A percentile compares a stretch with the other conserved stretches of the same genome.
Evolutionary conservation across 352 stramenopile genomes (phyloP).

Genomic region (Hyaloperonospora brassicae): DNA sequence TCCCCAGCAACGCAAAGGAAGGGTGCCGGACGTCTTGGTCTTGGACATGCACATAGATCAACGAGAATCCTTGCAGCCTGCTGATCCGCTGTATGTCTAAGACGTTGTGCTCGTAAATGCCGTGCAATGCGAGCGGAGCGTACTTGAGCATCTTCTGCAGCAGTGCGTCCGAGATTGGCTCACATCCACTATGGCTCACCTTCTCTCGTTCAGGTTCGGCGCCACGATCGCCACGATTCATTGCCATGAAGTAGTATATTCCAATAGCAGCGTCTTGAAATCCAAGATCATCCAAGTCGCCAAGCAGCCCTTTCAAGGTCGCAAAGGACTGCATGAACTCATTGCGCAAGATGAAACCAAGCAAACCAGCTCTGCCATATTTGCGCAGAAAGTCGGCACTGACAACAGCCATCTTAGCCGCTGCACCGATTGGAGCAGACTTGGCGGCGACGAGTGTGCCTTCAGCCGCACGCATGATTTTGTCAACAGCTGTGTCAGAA

Average conservation of each 20-base stretch:
- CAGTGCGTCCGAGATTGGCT: conserved; percentile 58
- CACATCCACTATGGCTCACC: conserved; percentile 45
- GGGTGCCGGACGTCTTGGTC: conserved; percentile 72
- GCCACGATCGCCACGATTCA: conserved; percentile 77
- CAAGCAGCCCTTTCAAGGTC: conserved; percentile 74
- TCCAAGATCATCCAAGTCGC: conserved; percentile 66
- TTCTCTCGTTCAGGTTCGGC: conserved; percentile 56
- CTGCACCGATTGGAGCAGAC: conserved; percentile 68
- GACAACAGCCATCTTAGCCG: conserved; percentile 77
- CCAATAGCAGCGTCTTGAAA: conserved; percentile 83
- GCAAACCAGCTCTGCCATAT: conserved; percentile 65
- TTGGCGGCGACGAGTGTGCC: conserved; percentile 72
- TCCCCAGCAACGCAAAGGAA: conserved; percentile 70
- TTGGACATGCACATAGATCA: conserved; percentile 81
- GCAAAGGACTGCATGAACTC: conserved; percentile 86
- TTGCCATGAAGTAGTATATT: conserved; percentile 86
- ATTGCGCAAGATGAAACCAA: conserved; percentile 81
- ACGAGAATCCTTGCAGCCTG: conserved; percentile 62
- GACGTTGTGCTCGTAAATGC: conserved; percentile 79
- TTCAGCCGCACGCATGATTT: conserved; percentile 72
- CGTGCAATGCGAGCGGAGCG: conserved; percentile 68
- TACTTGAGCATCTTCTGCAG: conserved; percentile 66
- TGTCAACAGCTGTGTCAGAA: conserved; percentile 77
- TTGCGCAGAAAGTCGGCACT: conserved; percentile 82
- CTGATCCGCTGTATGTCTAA: conserved; percentile 81